A percentile compares a stretch with the other conserved stretches of the same genome.
Conservation (phyloP, 345 rosid species). For the Conringia planisiliqua region DNA sequence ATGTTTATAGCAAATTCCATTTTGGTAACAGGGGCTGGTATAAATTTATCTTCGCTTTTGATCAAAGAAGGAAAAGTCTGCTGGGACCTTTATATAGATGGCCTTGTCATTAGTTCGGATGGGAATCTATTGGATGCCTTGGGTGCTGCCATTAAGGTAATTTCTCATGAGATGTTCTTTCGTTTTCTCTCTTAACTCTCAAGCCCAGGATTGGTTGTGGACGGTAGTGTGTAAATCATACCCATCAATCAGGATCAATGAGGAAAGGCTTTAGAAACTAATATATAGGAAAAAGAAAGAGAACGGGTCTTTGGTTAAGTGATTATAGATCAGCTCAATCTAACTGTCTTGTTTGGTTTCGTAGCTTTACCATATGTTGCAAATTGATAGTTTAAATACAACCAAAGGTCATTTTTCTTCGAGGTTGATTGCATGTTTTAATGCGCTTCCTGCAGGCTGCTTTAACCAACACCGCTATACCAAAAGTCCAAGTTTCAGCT, state of each 20-base stretch:
- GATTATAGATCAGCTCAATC: neutral
- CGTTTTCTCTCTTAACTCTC: neutral
- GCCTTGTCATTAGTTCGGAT: conserved; percentile 81
- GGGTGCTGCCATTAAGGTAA: conserved; percentile 85
- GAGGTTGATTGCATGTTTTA: neutral
- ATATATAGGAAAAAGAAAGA: neutral
- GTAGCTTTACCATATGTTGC: neutral
- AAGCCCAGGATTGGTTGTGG: neutral
- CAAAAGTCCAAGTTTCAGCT: conserved; percentile 63
- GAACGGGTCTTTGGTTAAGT: neutral
- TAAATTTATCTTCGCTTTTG: conserved; percentile 66
- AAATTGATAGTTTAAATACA: neutral
- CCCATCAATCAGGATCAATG: neutral
- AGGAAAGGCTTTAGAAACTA: neutral
- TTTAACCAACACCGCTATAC: conserved; percentile 84
- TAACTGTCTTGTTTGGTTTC: neutral
- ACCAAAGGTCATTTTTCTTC: neutral
- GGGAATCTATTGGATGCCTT: conserved; percentile 83
- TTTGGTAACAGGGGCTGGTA: conserved; percentile 67
- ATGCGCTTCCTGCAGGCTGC: conserved; percentile 63
- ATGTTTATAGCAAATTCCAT: conserved; percentile 3
- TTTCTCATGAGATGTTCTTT: neutral
- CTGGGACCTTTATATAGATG: conserved; percentile 90
- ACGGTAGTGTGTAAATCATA: neutral
- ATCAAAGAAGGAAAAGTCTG: conserved; percentile 80